These are phyloP conservation scores for Epichloe gansuensis DNA, from an alignment of 2,329 filamentous ascomycete genomes.

Conservation along the genomic window DNA sequence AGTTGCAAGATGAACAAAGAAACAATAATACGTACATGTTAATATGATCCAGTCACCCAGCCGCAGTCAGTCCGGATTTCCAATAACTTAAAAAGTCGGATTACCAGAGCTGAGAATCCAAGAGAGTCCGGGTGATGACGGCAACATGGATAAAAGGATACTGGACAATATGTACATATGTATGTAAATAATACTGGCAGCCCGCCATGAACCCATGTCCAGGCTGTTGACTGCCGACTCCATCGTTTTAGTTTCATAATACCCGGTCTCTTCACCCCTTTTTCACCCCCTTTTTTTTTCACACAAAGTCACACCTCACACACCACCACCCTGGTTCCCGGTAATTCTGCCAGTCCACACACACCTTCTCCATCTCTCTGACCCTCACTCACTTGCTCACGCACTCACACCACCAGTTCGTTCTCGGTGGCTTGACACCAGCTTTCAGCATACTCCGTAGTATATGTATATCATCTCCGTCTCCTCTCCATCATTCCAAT, in stretches of 20 bases:
- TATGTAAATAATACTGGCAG: too few relatives aligned
- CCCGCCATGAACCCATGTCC: not conserved
- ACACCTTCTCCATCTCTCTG: not conserved
- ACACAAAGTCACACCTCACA: not conserved
- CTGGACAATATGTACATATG: too few relatives aligned
- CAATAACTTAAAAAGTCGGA: too few relatives aligned
- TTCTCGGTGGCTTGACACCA: not conserved
- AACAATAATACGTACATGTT: not conserved
- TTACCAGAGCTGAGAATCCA: too few relatives aligned
- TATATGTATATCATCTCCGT: slow-evolving; percentile 5
- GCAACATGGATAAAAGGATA: too few relatives aligned
- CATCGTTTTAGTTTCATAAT: not conserved
- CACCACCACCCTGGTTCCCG: not conserved
- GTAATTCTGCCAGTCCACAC: not conserved
- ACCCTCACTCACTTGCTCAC: not conserved
- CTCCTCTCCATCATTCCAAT: not conserved
- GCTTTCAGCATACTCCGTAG: not conserved
- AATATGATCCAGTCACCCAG: not conserved
- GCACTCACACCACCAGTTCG: not conserved
- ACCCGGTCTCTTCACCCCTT: not conserved
- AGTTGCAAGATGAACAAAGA: not conserved
- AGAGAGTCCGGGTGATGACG: not conserved
- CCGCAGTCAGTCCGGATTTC: too few relatives aligned
- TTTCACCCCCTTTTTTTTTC: not conserved
- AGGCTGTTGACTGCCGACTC: not conserved